phyloP scores from a whole-genome alignment of 176 grass and related monocot species.

The Bonia amplexicaulis region DNA sequence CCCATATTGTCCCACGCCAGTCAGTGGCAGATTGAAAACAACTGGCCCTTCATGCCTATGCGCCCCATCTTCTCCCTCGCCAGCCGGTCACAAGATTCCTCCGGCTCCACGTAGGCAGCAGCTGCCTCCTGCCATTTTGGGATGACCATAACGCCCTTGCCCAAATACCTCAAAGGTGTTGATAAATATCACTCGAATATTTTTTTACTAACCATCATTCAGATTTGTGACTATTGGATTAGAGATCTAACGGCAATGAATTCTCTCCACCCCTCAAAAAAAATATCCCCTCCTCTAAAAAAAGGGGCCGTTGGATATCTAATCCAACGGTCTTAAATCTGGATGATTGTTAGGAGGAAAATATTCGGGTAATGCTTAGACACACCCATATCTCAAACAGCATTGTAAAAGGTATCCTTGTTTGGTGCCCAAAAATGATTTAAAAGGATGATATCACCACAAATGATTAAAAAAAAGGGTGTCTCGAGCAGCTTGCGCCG shows the following conservation, averaged over 20 bases:
- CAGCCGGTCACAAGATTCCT: slow-evolving; percentile 9
- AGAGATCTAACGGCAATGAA: too few species aligned
- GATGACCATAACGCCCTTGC: slow-evolving; percentile 5
- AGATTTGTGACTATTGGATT: too few species aligned
- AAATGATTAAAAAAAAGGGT: too few species aligned
- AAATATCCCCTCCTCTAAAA: too few species aligned
- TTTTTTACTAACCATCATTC: too few species aligned
- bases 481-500: not conserved
- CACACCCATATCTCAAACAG: not conserved
- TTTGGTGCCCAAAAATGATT: not conserved
- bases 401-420: not conserved
- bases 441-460: too few species aligned
- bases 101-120: not conserved
- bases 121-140: not conserved
- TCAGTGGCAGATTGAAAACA: not conserved
- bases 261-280: too few species aligned
- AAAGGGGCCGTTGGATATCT: too few species aligned
- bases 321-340: too few species aligned
- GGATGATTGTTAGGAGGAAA: too few species aligned
- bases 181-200: too few species aligned
- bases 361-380: too few species aligned
- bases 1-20: not conserved
- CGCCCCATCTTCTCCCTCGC: not conserved
- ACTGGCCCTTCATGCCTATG: slow-evolving; percentile 7
- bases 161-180: not conserved